Base-by-base conservation (phyloP, 495 filamentous ascomycete species). In the Neurospora discreta region DNA sequence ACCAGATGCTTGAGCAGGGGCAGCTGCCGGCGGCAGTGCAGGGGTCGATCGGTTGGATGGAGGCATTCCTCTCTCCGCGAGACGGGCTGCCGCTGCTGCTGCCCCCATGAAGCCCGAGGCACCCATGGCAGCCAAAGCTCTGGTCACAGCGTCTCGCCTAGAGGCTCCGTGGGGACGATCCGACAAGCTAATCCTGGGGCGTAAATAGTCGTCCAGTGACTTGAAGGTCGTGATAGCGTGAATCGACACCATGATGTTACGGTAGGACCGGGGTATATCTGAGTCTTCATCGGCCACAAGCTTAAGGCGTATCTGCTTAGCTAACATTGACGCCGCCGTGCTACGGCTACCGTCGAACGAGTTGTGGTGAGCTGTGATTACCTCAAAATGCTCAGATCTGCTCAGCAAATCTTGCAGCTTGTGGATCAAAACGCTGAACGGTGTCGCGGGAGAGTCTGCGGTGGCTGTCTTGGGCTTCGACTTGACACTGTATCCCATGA, bases 211-310 rank as follows among this genome's bases (percentile, higher is more conserved):
- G 77, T 98, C 95, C 39, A 99, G 82, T 3, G 95, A 91, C 78
- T 98, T 98, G 82, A 99, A 98, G 0, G 94, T 97, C 10, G 96
- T 95, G 79, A 99, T 98, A 39, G 96, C 96, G 81, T 99, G 96
- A 73, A 99, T 98, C 6, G 93, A 95, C 18, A 99, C 95, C 90
- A 97, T 97, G 73, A 98, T 93, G 73, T 94, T 97, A 40, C 91
- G 89, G 76, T 95, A 98, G 16, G 89, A 83, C 30, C 88, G 85
- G 33, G 94, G 95, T 68, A 98, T 93, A 38, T 96, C 91, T 0
- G 92, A 93, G 43, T 92, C 91, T 1, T 98, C 95, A 71, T 97
- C 94, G 1, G 95, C 94, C 30, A 94, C 88, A 11, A 99, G 84
- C 77, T 92, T 94, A 18, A 99, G 87, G 36, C 94, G 90, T 36